Percentiles rank a stretch among this genome's conserved stretches.
Conservation (phyloP, 345 rosid genomes). For the Streptanthus diversifolius region DNA sequence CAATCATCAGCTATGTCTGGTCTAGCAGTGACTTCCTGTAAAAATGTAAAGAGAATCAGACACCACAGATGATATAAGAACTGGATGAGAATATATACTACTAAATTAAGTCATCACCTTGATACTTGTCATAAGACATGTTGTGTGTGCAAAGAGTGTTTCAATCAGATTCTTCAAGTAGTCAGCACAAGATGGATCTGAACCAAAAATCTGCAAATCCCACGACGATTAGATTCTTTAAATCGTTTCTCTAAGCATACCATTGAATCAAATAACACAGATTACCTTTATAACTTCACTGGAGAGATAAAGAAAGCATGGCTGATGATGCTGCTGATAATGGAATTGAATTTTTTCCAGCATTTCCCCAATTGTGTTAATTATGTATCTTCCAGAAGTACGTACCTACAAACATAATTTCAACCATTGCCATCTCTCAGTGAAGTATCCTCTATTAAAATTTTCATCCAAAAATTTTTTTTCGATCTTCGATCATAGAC, state of each 20-base stretch:
- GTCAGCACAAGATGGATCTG: conserved; percentile 83
- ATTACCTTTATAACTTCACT: conserved; percentile 98
- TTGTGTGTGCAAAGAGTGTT: conserved; percentile 80
- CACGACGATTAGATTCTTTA: conserved; percentile 18
- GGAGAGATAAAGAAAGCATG: conserved; percentile 96
- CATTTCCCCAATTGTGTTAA: conserved; percentile 88
- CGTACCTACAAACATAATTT: conserved; percentile 59
- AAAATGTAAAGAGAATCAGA: conserved; percentile 22
- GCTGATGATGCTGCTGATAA: conserved; percentile 91
- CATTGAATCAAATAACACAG: conserved; percentile 1
- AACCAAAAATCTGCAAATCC: conserved; percentile 81
- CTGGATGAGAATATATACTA: background rate
- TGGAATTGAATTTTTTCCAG: conserved; percentile 87
- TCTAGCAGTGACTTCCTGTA: conserved; percentile 88
- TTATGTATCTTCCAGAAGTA: conserved; percentile 93
- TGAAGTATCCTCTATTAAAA: background rate
- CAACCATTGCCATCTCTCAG: conserved; percentile 13
- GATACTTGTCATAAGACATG: conserved; percentile 75
- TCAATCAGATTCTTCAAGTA: conserved; percentile 87
- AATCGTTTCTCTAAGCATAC: conserved; percentile 5
- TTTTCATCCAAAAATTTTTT: background rate
- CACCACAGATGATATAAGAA: background rate
- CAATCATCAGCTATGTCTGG: conserved; percentile 99
- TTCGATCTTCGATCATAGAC: background rate
- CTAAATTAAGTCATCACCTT: conserved; percentile 45